Evolutionary conservation across 2,329 filamentous ascomycete species (phyloP).

Genomic region (Colletotrichum lindemuthianum): DNA sequence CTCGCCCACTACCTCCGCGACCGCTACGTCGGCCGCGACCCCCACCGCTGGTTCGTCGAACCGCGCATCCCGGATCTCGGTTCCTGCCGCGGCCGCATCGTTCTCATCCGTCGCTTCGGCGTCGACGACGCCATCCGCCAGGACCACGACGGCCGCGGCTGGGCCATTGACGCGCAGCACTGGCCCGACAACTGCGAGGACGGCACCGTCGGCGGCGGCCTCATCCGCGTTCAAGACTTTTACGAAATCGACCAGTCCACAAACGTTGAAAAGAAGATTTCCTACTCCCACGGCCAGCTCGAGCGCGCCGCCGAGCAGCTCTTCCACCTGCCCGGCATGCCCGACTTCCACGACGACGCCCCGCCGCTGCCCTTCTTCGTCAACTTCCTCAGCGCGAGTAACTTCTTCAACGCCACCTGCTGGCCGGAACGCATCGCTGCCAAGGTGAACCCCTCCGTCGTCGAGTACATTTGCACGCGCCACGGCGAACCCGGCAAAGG

Average conservation of each 20-base stretch:
- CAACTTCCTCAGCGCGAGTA: slow-evolving; percentile 91
- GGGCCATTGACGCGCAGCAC: slow-evolving; percentile 68
- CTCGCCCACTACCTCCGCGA: slow-evolving; percentile 77
- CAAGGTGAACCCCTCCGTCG: slow-evolving; percentile 82
- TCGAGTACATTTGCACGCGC: slow-evolving; percentile 69
- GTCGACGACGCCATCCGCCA: slow-evolving; percentile 65
- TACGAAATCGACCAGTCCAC: slow-evolving; percentile 83
- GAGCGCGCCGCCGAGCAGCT: slow-evolving; percentile 71
- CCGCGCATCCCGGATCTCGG: slow-evolving; percentile 81
- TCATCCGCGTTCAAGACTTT: slow-evolving; percentile 91
- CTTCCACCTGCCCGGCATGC: slow-evolving; percentile 54
- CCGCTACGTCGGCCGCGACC: slow-evolving; percentile 71
- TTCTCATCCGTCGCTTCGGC: slow-evolving; percentile 84
- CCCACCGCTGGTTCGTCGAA: slow-evolving; percentile 78
- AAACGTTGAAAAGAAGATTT: slow-evolving; percentile 84
- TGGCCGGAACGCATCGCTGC: slow-evolving; percentile 95
- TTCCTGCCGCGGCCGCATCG: slow-evolving; percentile 81
- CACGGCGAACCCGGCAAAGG: slow-evolving; percentile 65
- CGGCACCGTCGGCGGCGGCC: slow-evolving; percentile 73
- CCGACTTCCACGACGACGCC: slow-evolving; percentile 39
- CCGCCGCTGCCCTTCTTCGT: slow-evolving; percentile 75
- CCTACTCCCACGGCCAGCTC: slow-evolving; percentile 78
- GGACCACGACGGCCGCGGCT: slow-evolving; percentile 62
- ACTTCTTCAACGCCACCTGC: slow-evolving; percentile 91
- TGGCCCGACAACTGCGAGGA: slow-evolving; percentile 94